Percentiles rank a stretch among this genome's conserved stretches.
Evolutionary conservation across 495 filamentous ascomycete species (phyloP).

Genomic region (Pyronema domesticum): DNA sequence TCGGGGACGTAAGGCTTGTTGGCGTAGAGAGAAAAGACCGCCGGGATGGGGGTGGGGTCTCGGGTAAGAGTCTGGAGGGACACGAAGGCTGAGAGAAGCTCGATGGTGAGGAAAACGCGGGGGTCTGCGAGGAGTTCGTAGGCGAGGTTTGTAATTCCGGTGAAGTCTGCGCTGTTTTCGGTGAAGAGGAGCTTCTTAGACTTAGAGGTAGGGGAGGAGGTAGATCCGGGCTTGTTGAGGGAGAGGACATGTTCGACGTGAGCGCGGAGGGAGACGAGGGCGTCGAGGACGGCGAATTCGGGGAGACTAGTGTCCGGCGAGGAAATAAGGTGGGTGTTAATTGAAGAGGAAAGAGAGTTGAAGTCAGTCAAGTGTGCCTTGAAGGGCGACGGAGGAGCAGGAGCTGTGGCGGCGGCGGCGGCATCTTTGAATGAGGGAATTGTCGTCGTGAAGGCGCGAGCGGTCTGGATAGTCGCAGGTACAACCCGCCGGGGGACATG

Average conservation of each 20-base stretch:
- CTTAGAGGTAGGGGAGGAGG: neutral
- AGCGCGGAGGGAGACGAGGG: neutral
- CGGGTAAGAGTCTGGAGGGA: slow-evolving; percentile 58
- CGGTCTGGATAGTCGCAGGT: neutral
- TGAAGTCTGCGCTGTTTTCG: slow-evolving; percentile 18
- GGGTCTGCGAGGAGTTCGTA: slow-evolving; percentile 54
- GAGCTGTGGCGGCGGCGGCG: neutral
- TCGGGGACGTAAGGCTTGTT: slow-evolving; percentile 46
- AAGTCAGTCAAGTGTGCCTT: neutral
- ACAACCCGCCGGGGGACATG: neutral
- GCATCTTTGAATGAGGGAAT: neutral
- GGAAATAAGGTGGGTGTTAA: neutral
- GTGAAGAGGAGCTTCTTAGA: neutral
- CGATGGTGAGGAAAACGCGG: slow-evolving; percentile 57
- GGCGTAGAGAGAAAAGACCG: slow-evolving; percentile 65
- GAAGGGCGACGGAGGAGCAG: neutral
- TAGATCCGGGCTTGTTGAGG: neutral
- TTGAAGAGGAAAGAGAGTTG: neutral
- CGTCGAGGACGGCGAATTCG: neutral
- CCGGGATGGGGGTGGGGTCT: slow-evolving; percentile 53
- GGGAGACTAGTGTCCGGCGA: neutral
- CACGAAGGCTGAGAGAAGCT: slow-evolving; percentile 66
- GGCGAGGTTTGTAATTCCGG: slow-evolving; percentile 35
- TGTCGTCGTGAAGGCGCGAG: neutral
- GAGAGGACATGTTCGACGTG: neutral